A percentile compares a stretch with the other conserved stretches of the same genome.
Evolutionary conservation across 352 stramenopile genomes (phyloP).

Genomic region (Lagenidium giganteum): DNA sequence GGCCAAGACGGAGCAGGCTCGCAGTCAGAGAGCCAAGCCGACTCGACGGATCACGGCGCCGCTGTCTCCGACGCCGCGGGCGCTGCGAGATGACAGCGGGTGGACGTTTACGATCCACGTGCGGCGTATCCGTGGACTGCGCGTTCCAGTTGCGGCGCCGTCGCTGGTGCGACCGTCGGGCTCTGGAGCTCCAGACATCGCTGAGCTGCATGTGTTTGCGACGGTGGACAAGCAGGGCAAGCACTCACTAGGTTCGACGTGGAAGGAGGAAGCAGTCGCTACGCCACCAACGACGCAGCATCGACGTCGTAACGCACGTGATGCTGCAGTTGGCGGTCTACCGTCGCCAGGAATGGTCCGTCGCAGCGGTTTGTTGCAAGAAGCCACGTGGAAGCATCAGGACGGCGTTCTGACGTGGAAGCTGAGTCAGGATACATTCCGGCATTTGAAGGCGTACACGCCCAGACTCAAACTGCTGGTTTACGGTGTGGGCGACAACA

Average conservation of each 20-base stretch:
- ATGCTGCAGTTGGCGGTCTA: not conserved
- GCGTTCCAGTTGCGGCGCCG: slow-evolving; percentile 30
- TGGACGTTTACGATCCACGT: slow-evolving; percentile 43
- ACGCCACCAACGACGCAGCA: slow-evolving; percentile 1
- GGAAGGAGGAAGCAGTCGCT: slow-evolving; percentile 34
- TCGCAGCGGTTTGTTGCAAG: slow-evolving; percentile 43
- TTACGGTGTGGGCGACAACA: slow-evolving; percentile 42
- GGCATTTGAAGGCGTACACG: slow-evolving; percentile 54
- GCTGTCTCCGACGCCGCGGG: slow-evolving; percentile 4
- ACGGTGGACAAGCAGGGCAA: slow-evolving; percentile 41
- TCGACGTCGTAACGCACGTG: not conserved
- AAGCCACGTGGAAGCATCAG: slow-evolving; percentile 40
- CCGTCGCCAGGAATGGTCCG: slow-evolving; percentile 1
- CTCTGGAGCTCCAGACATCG: slow-evolving; percentile 16
- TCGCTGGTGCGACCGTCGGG: not conserved
- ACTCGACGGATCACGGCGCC: not conserved
- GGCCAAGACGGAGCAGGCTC: slow-evolving; percentile 1
- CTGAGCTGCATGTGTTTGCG: slow-evolving; percentile 54
- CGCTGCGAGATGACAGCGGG: slow-evolving; percentile 6
- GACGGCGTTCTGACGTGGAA: slow-evolving; percentile 55
- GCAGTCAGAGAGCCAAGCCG: too few relatives aligned
- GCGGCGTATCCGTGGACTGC: slow-evolving; percentile 35
- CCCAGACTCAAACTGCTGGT: slow-evolving; percentile 70
- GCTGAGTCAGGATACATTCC: slow-evolving; percentile 54
- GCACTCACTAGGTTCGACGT: slow-evolving; percentile 43